phyloP scores from a whole-genome alignment of 2,329 filamentous ascomycete genomes.

The Hypoxylon sp. region DNA sequence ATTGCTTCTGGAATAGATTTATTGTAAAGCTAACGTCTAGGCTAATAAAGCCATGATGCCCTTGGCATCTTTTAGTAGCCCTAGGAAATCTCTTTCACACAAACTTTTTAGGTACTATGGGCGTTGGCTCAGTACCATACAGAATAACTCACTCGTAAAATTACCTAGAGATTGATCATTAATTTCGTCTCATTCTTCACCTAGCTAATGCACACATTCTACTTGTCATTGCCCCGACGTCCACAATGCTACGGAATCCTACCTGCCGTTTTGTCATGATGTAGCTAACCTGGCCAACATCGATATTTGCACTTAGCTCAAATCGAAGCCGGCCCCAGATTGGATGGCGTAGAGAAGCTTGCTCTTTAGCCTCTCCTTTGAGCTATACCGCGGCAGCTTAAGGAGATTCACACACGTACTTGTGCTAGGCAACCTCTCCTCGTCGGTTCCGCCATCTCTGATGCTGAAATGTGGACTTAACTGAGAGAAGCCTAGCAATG shows the following conservation, averaged over 20 bases:
- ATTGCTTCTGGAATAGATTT: too few species aligned
- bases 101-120: not conserved
- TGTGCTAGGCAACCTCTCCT: constrained; percentile 87
- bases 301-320: constrained; percentile 64
- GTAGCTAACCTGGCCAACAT: not conserved
- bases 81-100: not conserved
- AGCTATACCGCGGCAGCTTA: constrained; percentile 88
- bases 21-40: too few species aligned
- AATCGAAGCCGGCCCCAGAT: constrained; percentile 92
- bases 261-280: not conserved
- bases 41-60: too few species aligned
- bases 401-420: constrained; percentile 97
- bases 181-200: constrained; percentile 4
- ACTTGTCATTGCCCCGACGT: not conserved
- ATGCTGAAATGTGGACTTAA: constrained; percentile 91
- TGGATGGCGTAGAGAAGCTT: constrained; percentile 93
- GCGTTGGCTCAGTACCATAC: not conserved
- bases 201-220: constrained; percentile 15
- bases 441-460: constrained; percentile 82
- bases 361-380: constrained; percentile 74
- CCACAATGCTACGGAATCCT: not conserved
- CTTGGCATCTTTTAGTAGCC: too few species aligned
- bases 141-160: not conserved
- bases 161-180: constrained; percentile 1
- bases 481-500: constrained; percentile 88